A percentile compares a stretch with the other conserved stretches of the same genome.
Conservation (phyloP, 2,329 filamentous ascomycete species). For the Lachnellula suecica region DNA sequence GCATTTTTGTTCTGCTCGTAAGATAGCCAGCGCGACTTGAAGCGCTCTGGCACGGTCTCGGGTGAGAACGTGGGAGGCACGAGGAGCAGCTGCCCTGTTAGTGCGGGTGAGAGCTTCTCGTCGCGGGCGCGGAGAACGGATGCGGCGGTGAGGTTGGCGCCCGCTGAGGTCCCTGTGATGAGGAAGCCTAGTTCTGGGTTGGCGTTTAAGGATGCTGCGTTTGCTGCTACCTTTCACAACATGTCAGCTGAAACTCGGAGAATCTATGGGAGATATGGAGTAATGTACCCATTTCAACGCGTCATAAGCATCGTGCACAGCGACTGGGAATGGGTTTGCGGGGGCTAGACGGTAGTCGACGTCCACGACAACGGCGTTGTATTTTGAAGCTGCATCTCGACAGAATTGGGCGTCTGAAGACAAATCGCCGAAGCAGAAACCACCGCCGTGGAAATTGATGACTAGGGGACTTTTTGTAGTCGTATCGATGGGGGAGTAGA, state of each 20-base stretch:
- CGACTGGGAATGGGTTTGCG: background rate
- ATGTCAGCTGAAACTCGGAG: background rate
- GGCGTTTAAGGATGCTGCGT: background rate
- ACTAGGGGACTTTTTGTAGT: background rate
- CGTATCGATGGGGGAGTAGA: conserved; percentile 30
- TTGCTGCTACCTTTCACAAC: background rate
- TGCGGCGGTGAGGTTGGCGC: background rate
- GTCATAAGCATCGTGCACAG: background rate
- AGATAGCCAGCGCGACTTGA: background rate
- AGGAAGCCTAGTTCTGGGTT: background rate
- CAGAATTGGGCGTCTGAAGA: background rate
- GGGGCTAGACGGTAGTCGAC: background rate
- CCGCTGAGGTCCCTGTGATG: background rate
- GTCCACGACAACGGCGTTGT: background rate
- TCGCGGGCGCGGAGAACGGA: background rate
- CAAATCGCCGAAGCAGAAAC: background rate
- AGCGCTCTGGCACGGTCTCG: background rate
- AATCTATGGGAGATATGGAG: background rate
- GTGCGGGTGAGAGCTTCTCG: background rate
- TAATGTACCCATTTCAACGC: background rate
- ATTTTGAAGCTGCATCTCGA: background rate
- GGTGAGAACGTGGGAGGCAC: background rate
- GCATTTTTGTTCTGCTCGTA: background rate
- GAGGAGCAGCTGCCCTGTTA: background rate
- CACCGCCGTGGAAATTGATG: background rate